Conservation (phyloP, 345 rosid genomes). For the Populus deltoides region DNA sequence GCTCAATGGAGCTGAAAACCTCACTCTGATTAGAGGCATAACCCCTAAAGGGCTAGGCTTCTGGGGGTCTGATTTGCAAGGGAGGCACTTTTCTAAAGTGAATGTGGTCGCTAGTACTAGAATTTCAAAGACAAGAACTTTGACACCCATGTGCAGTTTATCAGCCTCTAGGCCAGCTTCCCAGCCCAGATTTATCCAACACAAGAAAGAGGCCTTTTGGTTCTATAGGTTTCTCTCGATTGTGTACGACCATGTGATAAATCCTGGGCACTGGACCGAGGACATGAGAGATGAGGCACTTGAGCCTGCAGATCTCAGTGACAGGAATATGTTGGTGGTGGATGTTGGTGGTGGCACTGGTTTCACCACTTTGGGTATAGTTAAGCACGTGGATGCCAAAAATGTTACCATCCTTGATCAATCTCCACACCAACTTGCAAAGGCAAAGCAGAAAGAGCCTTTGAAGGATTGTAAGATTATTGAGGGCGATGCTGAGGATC, state of each 20-base stretch:
- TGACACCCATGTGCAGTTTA: constrained; percentile 54
- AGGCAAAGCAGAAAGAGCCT: constrained; percentile 94
- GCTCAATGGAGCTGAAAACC: constrained; percentile 62
- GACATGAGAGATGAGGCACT: constrained; percentile 98
- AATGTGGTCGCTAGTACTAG: constrained; percentile 30
- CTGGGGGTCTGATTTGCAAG: constrained; percentile 42
- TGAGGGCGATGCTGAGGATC: constrained; percentile 97
- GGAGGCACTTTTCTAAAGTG: constrained; percentile 36
- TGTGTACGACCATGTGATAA: constrained; percentile 84
- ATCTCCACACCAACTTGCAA: constrained; percentile 97
- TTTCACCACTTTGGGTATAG: constrained; percentile 92
- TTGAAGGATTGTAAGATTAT: constrained; percentile 86
- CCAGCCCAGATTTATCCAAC: constrained; percentile 94
- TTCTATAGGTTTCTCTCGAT: constrained; percentile 94
- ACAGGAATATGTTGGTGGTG: constrained; percentile 72
- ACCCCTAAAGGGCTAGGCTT: constrained; percentile 40
- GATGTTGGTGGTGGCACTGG: constrained; percentile 99
- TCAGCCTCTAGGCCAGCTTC: constrained; percentile 84
- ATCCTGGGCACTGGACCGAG: constrained; percentile 96
- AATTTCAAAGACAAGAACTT: constrained; percentile 27
- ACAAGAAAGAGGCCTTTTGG: constrained; percentile 98
- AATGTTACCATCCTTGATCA: constrained; percentile 96
- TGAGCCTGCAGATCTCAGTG: constrained; percentile 86
- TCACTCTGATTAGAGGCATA: constrained; percentile 37
- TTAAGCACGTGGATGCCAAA: constrained; percentile 89